A percentile compares a stretch with the other conserved stretches of the same genome.
Conservation (phyloP, 306 rosid genomes). For the Delonix regia region DNA sequence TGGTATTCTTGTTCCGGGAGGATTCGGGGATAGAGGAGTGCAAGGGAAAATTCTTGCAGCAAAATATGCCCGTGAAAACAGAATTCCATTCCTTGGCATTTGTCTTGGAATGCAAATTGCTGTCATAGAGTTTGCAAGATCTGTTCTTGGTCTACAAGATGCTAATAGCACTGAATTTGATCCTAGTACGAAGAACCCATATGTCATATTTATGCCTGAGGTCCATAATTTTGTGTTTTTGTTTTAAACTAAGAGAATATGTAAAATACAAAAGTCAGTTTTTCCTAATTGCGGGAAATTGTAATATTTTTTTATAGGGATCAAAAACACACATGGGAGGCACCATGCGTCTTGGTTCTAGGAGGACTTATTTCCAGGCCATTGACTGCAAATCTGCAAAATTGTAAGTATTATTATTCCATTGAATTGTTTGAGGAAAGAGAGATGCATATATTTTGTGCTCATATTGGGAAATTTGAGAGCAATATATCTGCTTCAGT, state of each 20-base stretch:
- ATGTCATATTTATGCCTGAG: conserved; percentile 96
- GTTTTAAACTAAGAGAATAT: neutral
- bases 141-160: conserved; percentile 76
- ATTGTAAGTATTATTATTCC: conserved; percentile 57
- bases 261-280: neutral
- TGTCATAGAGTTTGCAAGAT: conserved; percentile 83
- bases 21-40: conserved; percentile 94
- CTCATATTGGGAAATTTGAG: neutral
- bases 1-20: conserved; percentile 93
- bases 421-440: neutral
- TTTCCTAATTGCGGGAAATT: neutral
- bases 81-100: conserved; percentile 87
- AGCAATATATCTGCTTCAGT: conserved; percentile 1
- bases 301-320: conserved; percentile 54
- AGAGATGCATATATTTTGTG: neutral
- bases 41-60: conserved; percentile 89
- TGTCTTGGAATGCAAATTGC: conserved; percentile 96
- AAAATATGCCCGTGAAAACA: conserved; percentile 83
- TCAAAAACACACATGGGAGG: conserved; percentile 97
- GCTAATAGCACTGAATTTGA: conserved; percentile 92
- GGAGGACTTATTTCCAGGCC: conserved; percentile 77
- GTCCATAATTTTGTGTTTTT: conserved; percentile 37
- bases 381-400: conserved; percentile 81
- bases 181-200: conserved; percentile 68
- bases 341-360: conserved; percentile 94